Conservation (phyloP, 164 flowering plant species). For the Stephania japonica region DNA sequence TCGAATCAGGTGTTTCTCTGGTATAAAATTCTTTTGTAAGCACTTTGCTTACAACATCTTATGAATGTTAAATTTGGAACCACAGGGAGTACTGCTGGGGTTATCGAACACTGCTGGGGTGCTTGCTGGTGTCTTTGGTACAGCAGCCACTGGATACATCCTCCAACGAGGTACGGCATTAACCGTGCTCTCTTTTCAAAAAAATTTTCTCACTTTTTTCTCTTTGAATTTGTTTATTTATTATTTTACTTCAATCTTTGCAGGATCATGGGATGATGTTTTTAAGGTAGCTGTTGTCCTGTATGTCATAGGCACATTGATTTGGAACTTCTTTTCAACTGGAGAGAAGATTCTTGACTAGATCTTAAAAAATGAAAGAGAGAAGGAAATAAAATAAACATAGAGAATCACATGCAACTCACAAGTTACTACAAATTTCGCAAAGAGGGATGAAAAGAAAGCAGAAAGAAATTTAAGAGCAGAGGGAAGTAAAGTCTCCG, state of each 20-base stretch:
- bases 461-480: neutral
- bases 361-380: conserved; percentile 24
- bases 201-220: neutral
- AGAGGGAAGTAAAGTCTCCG: neutral
- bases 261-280: conserved; percentile 98
- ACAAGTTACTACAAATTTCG: neutral
- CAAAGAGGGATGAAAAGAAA: neutral
- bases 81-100: conserved; percentile 85
- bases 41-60: neutral
- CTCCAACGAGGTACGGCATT: conserved; percentile 64
- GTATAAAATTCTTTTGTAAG: neutral
- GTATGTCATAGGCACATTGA: conserved; percentile 81
- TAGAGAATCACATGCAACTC: neutral
- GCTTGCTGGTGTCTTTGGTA: conserved; percentile 95
- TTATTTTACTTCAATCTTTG: conserved; percentile 9
- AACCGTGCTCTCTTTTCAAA: neutral
- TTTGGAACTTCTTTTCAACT: conserved; percentile 92
- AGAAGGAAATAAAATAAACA: neutral
- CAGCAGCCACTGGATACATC: conserved; percentile 95
- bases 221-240: neutral
- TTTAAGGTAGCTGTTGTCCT: conserved; percentile 85
- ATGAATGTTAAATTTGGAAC: neutral
- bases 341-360: conserved; percentile 94
- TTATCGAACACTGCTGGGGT: conserved; percentile 97
- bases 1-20: neutral